Evolutionary conservation across 768 basidiomycete species (phyloP), one percentile per base, ranked within the genome.

Genomic region (Calvatia gigantea): DNA sequence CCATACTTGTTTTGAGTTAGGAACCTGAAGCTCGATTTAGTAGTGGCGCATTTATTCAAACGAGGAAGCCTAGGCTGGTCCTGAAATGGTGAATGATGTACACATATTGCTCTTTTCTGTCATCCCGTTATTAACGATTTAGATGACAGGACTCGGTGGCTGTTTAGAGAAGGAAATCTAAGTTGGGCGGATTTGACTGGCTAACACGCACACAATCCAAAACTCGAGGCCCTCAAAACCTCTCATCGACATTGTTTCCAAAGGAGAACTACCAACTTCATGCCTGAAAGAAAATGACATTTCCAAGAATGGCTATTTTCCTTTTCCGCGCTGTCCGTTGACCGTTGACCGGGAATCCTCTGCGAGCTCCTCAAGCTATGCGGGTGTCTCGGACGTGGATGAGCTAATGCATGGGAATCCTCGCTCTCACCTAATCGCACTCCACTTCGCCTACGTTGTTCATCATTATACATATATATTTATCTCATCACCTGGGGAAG

Each of bases 21-120:
- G 50, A 42, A 43, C 31, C 41, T 43, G 28, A 43, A 27, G 41
- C 51, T 52, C 51, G 19, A 52, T 52, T 52, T 52, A 43, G 51
- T 52, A 42, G 19, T 32, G n/a, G 42, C 15, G 29, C n/a, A 32
- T 42, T 49, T 49, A 37, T 49, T 21, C 19, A 49, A 35, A 2
- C 6, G 35, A 49, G 11, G 32, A 14, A 27, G 31, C n/a, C 31
- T 32, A 48, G 46, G 32, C 17, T 32, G 21, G 28, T 35, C 51
- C 51, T 15, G 41, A 43, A 31, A 52, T 52, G 51, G 31, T 12
- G 29, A 32, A 43, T 6, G 11, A 43, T 43, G 41, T 19, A 43
- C 32, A 49, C 38, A 37, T 35, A 35, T 49, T 14, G 23, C 48
- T 49, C 48, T 23, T 11, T 23, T 17, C 21, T 49, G 44, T 45